Conservation (phyloP, 345 rosid genomes). For the Moringa oleifera region DNA sequence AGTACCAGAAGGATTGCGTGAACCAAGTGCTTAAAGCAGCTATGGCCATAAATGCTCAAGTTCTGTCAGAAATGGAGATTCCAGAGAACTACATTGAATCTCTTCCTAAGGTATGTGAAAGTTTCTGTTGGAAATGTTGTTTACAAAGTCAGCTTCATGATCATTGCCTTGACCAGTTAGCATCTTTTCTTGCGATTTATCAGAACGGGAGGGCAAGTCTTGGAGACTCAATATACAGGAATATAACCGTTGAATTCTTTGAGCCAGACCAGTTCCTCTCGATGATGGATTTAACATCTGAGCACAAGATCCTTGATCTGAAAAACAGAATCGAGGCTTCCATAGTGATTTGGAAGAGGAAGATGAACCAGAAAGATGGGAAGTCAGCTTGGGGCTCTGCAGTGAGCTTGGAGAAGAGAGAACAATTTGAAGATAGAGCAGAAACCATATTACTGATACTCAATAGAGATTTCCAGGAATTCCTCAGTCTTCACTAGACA, state of each 20-base stretch:
- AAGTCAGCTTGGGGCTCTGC: constrained; percentile 87
- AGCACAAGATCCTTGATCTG: constrained; percentile 75
- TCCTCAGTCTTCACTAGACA: constrained; percentile 78
- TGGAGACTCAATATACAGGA: constrained; percentile 65
- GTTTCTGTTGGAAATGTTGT: neutral
- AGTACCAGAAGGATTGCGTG: constrained; percentile 75
- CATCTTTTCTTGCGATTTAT: constrained; percentile 3
- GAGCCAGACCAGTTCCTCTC: constrained; percentile 74
- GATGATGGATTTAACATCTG: constrained; percentile 65
- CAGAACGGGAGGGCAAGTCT: constrained; percentile 89
- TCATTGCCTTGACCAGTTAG: constrained; percentile 7
- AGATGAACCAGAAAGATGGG: constrained; percentile 73
- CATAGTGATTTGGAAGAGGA: constrained; percentile 79
- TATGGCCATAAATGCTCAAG: constrained; percentile 92
- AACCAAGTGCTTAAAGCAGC: constrained; percentile 94
- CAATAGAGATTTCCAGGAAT: constrained; percentile 73
- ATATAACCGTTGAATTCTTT: constrained; percentile 69
- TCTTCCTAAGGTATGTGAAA: constrained; percentile 63
- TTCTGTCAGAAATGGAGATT: constrained; percentile 77
- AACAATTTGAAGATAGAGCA: constrained; percentile 85
- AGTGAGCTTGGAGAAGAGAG: constrained; percentile 83
- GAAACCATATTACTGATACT: constrained; percentile 70
- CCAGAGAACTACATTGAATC: constrained; percentile 86
- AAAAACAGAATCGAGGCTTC: constrained; percentile 92
- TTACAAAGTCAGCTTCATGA: neutral